Conservation (phyloP, 179 eudicot genomes). For the Amaranthus tricolor region DNA sequence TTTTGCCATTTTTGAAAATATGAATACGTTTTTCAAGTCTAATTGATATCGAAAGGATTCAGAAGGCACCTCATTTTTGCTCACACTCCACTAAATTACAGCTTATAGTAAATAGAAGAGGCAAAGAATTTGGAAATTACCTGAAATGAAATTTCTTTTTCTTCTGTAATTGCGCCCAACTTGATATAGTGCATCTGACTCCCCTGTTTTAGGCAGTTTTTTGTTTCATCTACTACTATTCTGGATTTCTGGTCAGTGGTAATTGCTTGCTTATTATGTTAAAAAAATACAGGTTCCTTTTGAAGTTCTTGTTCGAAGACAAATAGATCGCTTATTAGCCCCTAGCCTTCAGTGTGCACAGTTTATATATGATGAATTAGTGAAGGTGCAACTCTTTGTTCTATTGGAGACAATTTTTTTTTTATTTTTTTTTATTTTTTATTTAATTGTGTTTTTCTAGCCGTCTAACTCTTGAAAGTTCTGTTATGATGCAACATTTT, state of each 20-base stretch:
- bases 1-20: not conserved
- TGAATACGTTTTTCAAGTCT: too few relatives aligned
- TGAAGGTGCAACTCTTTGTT: slow-evolving; percentile 37
- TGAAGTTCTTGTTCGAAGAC: slow-evolving; percentile 64
- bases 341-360: slow-evolving; percentile 61
- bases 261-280: slow-evolving; percentile 11
- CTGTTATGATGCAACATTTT: slow-evolving; percentile 13
- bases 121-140: not conserved
- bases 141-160: not conserved
- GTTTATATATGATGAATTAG: slow-evolving; percentile 47
- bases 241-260: not conserved
- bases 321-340: slow-evolving; percentile 57
- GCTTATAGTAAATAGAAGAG: not conserved
- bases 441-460: not conserved
- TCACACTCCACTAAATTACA: not conserved
- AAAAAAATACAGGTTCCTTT: slow-evolving; percentile 47
- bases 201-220: slow-evolving; percentile 11
- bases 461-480: slow-evolving; percentile 3
- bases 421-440: too few relatives aligned
- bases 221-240: slow-evolving; percentile 7
- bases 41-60: not conserved
- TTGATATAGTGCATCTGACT: slow-evolving; percentile 8
- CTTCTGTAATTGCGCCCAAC: not conserved
- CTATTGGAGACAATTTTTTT: not conserved
- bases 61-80: not conserved